Evolutionary conservation across 805 yeast genomes (phyloP).

Genomic region (Vanderwaltozyma tropicalis): DNA sequence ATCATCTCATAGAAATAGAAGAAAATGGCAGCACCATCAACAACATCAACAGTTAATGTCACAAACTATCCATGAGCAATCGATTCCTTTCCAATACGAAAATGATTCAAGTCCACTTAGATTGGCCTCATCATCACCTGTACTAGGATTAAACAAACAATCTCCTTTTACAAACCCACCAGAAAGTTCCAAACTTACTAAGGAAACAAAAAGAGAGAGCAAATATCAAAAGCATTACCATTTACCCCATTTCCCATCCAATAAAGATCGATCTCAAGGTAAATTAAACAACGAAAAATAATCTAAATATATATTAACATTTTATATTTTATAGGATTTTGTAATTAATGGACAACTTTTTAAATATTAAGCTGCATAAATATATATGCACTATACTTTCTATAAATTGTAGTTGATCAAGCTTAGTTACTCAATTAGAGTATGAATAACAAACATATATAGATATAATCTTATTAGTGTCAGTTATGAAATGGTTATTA

Average conservation of each 20-base stretch:
- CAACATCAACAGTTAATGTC: slow-evolving; percentile 20
- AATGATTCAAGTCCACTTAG: slow-evolving; percentile 2
- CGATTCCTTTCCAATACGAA: slow-evolving; percentile 2
- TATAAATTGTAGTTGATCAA: no score
- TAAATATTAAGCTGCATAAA: no score
- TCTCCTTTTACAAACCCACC: not conserved
- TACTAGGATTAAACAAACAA: slow-evolving; percentile 1
- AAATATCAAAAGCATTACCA: slow-evolving; percentile 19
- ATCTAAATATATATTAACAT: not conserved
- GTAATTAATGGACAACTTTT: no score
- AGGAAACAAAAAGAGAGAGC: slow-evolving; percentile 4
- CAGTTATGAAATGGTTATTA: no score
- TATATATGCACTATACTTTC: no score
- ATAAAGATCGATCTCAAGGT: not conserved
- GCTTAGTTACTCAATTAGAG: no score
- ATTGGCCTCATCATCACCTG: slow-evolving; percentile 1
- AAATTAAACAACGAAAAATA: not conserved
- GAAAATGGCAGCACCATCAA: slow-evolving; percentile 20
- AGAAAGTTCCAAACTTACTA: not conserved
- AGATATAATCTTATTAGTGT: no score
- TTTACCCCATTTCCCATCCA: slow-evolving; percentile 14
- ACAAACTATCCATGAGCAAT: slow-evolving; percentile 17
- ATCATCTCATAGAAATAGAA: slow-evolving; percentile 29
- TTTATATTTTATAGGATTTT: not conserved
- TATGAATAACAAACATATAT: no score